These are phyloP conservation scores for Ashbya aceris DNA, from an alignment of 1,139 yeast genomes.

Conservation along the genomic window DNA sequence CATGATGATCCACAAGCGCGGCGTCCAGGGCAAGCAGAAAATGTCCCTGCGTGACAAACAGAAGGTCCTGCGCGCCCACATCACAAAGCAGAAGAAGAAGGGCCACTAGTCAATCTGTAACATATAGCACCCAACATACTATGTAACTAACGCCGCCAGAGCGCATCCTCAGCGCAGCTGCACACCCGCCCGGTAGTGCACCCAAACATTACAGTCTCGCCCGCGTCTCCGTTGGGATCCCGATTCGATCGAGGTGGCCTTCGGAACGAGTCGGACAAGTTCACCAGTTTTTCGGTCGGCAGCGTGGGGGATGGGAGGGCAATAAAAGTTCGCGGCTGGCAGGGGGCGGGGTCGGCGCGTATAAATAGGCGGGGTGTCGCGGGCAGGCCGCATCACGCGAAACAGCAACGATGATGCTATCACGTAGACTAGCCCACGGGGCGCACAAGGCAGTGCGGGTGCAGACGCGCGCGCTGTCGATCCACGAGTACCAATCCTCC, in stretches of 20 bases:
- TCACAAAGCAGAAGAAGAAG: conserved; percentile 81
- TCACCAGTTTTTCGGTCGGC: too few relatives aligned
- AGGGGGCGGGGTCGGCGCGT: too few relatives aligned
- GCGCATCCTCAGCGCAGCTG: too few relatives aligned
- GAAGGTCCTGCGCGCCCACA: conserved; percentile 74
- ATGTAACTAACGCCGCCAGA: neutral
- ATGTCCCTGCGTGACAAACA: conserved; percentile 86
- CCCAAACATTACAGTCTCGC: too few relatives aligned
- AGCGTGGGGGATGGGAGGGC: too few relatives aligned
- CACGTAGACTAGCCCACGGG: neutral
- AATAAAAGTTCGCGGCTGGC: too few relatives aligned
- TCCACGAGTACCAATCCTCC: conserved; percentile 96
- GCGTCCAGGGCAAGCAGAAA: conserved; percentile 90
- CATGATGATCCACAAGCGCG: conserved; percentile 93
- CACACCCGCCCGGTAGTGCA: too few relatives aligned
- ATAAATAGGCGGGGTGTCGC: too few relatives aligned
- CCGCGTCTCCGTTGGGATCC: too few relatives aligned
- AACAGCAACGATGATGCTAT: neutral
- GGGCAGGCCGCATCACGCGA: neutral
- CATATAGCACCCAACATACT: neutral
- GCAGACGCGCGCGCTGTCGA: conserved; percentile 58
- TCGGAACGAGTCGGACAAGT: too few relatives aligned
- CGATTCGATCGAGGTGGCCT: too few relatives aligned
- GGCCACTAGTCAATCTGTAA: conserved; percentile 36
- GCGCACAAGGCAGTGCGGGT: neutral